Base-by-base conservation (phyloP, 2,329 filamentous ascomycete genomes). In the Beauveria scarabaeidicola region DNA sequence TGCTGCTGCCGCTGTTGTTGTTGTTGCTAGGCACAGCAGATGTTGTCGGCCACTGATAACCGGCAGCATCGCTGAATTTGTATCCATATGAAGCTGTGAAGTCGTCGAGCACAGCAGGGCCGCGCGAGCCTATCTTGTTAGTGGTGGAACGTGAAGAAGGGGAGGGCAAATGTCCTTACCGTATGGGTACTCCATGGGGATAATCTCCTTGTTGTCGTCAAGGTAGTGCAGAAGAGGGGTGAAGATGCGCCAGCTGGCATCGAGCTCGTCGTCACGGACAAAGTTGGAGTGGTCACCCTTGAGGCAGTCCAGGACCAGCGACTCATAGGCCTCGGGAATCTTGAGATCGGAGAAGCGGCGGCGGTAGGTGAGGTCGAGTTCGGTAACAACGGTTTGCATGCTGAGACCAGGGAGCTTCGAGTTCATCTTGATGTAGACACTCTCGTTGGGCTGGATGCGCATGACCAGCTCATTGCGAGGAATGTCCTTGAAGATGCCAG, bases 401-500 rank as follows among this genome's bases (percentile, higher is more conserved):
- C 91, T 97, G 69, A 99, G 81, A 69, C 94, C 94, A 21, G 94
- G 95, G 61, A 99, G 82, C 83, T 99, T 99, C 32, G 93, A 97
- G 87, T 99, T 99, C 94, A 99, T 99, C 86, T 99, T 99, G 77
- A 97, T 96, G 80, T 99, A 99, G 66, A 99, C 92, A 73, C 90
- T 96, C 83, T 99, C 94, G 79, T 99, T 99, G 69, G 94, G 94
- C 81, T 99, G 94, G 65, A 99, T 96, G 67, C 94, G 92, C 80
- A 99, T 97, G 69, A 99, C 94, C 66, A 99, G 88, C 79, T 99
- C 94, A 80, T 99, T 99, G 67, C 95, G 89, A 62, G 94, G 95
- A 71, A 99, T 99, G 74, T 99, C 93, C 84, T 97, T 97, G 81
- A 99, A 99, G 76, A 99, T 99, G 66, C 95, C 94, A 52, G 92